Percentiles rank a stretch among this genome's conserved stretches.
phyloP scores from a whole-genome alignment of 1,139 yeast species.

The Yamadazyma triangularis region DNA sequence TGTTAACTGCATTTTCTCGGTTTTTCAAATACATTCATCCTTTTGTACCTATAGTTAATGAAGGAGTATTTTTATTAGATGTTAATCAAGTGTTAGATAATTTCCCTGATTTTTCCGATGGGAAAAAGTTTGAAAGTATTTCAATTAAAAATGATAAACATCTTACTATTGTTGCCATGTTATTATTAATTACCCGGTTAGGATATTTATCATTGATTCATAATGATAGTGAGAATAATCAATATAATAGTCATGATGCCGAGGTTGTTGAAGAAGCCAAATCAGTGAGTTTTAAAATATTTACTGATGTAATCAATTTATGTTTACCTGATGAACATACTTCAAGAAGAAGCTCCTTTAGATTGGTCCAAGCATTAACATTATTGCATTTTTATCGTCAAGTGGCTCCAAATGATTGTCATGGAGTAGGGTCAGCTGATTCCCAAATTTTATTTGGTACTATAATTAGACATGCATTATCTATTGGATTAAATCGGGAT shows the following conservation, averaged over 20 bases:
- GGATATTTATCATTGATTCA: slow-evolving; percentile 41
- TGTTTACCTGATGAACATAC: slow-evolving; percentile 30
- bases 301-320: slow-evolving; percentile 23
- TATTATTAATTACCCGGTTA: slow-evolving; percentile 28
- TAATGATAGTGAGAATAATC: slow-evolving; percentile 26
- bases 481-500: slow-evolving; percentile 43
- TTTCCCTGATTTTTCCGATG: slow-evolving; percentile 21
- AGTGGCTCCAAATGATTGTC: slow-evolving; percentile 41
- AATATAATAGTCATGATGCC: slow-evolving; percentile 25
- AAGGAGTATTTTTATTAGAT: slow-evolving; percentile 23
- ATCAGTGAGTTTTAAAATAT: slow-evolving; percentile 19
- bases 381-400: slow-evolving; percentile 33
- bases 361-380: slow-evolving; percentile 29
- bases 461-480: slow-evolving; percentile 35
- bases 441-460: slow-evolving; percentile 37
- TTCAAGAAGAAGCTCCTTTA: slow-evolving; percentile 27
- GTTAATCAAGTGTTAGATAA: slow-evolving; percentile 22
- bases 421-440: slow-evolving; percentile 42
- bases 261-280: slow-evolving; percentile 26
- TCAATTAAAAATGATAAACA: slow-evolving; percentile 29
- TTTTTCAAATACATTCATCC: slow-evolving; percentile 40
- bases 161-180: slow-evolving; percentile 27
- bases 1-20: slow-evolving; percentile 27
- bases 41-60: slow-evolving; percentile 35
- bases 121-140: slow-evolving; percentile 18